Evolutionary conservation across 169 alveolate species (phyloP), one percentile per base, ranked within the genome.

Genomic region (Plasmodium gonderi): DNA sequence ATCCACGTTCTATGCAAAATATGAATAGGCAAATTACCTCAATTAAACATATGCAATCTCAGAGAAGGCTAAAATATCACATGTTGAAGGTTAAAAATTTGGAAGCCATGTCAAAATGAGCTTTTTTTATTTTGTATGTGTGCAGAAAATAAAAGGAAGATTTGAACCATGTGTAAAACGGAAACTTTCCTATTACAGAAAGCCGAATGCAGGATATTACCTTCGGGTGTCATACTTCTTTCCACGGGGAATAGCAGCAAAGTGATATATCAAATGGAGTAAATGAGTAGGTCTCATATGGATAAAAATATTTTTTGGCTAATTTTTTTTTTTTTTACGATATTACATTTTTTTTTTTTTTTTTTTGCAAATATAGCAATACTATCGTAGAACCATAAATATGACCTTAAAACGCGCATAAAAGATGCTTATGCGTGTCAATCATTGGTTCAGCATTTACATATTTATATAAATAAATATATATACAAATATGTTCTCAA

Each of bases 61-160:
- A 78, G 38, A 42, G 94, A 42, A 33, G 90, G 23, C 17, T 72
- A 42, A 77, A 54, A 23, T 65, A 26, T 40, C 72, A 90, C 8
- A 42, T 26, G 12, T 12, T 51, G 54, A 90, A 90, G 72, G 45
- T 78, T 29, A 90, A 90, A 31, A 90, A 90, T 79, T 78, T 90
- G 77, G 90, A 90, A 36, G 65, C 77, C 67, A 74, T 85, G 79
- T 85, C 92, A 0, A 47, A 7, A 51, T 80, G 47, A 65, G 14
- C 20, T 31, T 14, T 14, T 1, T 26, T n/a, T 7, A 20, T 42
- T 9, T 4, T 4, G 17, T n/a, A 7, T 36, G 1, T 60, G 36
- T 29, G 38, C 17, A 20, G 3, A 20, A 20, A 60, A 20, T 20
- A 60, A 60, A 60, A 17, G 69, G 69, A 54, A 54, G 23, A 23